Evolutionary conservation across 2,329 filamentous ascomycete genomes (phyloP).

Genomic region (Aspergillus ibericus): DNA sequence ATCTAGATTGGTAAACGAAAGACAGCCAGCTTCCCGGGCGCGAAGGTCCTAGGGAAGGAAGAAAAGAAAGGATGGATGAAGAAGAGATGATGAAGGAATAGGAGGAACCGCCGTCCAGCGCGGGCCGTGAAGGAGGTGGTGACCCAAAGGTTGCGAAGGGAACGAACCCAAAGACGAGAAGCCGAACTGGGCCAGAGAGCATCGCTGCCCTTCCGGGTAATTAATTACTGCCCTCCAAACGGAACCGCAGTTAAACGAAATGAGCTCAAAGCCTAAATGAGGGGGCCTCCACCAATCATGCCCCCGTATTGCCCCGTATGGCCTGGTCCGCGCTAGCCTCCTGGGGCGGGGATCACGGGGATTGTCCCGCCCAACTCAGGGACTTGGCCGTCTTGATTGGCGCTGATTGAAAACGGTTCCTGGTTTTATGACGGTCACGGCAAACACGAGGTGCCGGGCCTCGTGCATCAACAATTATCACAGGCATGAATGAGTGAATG

Average conservation of each 20-base stretch:
- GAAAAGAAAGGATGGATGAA: slow-evolving; percentile 5
- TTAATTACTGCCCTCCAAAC: slow-evolving; percentile 18
- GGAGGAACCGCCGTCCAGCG: background rate
- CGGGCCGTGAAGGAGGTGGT: background rate
- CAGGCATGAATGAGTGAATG: background rate
- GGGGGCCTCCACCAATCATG: slow-evolving; percentile 17
- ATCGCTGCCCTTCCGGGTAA: slow-evolving; percentile 12
- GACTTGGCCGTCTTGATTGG: slow-evolving; percentile 8
- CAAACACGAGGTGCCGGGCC: slow-evolving; percentile 11
- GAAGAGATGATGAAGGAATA: background rate
- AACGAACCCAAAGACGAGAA: slow-evolving; percentile 5
- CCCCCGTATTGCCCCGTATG: background rate
- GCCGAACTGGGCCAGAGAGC: background rate
- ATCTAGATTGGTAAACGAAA: slow-evolving; percentile 35
- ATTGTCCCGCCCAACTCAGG: slow-evolving; percentile 6
- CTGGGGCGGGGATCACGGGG: background rate
- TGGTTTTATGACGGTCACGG: slow-evolving; percentile 25
- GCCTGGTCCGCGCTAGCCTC: slow-evolving; percentile 3
- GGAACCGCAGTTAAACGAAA: slow-evolving; percentile 19
- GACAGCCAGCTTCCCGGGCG: slow-evolving; percentile 37
- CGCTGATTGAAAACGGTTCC: slow-evolving; percentile 18
- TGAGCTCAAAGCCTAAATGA: slow-evolving; percentile 17
- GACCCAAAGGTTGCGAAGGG: slow-evolving; percentile 4
- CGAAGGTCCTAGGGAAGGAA: slow-evolving; percentile 17
- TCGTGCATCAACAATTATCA: background rate